Evolutionary conservation across 169 alveolate genomes (phyloP), one percentile per base, ranked within the genome.

Genomic region (Plasmodium adleri): DNA sequence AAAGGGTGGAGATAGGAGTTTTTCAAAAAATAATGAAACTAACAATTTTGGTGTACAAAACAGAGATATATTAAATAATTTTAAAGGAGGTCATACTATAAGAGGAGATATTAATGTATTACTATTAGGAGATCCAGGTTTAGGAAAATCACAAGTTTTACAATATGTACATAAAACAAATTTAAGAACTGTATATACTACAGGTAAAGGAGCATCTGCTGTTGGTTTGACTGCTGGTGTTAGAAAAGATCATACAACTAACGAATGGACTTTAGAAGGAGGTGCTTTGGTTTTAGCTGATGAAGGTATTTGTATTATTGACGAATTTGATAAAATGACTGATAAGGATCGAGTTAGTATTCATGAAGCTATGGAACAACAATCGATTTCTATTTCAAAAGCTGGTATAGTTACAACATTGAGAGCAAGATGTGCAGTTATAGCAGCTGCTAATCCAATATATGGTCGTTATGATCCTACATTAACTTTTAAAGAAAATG

Each of bases 361-460:
- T 22, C 99, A 99, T 92, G 99, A 99, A 95, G 99, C 99, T 10
- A 99, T 99, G 99, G 99, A 99, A 93, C 99, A 99, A 94, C 99
- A 99, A 94, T 95, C 99, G 87, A 99, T 99, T 68, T 98, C 99
- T 43, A 98, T 99, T 74, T 97, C 99, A 17, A 99, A 99, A 92
- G 99, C 99, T 73, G 99, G 99, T 52, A 97, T 98, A 20, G 99
- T 98, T 12, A 97, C 99, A 22, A 96, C 99, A 10, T 95, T 99
- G 62, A 95, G 98, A 92, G 99, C 99, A 1, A 95, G 99, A 88
- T 99, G 99, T 92, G 95, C 99, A 49, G 99, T 99, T 47, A 97
- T 99, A 32, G 99, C 99, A 2, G 99, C 99, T n/a, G 99, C 99
- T 0, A 99, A 99, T 95, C 99, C 99, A 26, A 94, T 88, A 49